Evolutionary conservation across 179 eudicot species (phyloP).

Genomic region (Beta macrorhiza): DNA sequence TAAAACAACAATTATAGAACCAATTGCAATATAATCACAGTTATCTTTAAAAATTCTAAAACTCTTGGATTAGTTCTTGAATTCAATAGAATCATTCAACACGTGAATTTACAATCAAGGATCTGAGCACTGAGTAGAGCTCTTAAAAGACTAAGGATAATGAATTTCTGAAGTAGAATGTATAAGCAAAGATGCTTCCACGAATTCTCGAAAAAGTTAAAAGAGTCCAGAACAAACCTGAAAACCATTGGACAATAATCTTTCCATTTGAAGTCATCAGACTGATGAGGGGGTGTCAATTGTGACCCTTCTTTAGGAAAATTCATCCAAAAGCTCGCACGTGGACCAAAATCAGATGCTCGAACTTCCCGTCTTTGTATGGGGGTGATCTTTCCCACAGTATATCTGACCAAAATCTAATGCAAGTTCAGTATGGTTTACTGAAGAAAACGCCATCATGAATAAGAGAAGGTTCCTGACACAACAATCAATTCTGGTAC

Average conservation of each 20-base stretch:
- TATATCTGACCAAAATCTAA: constrained; percentile 64
- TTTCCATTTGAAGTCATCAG: constrained; percentile 97
- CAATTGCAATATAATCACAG: neutral
- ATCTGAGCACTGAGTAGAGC: neutral
- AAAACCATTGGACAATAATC: constrained; percentile 99
- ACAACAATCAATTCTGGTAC: neutral
- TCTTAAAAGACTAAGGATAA: neutral
- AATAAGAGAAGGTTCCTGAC: neutral
- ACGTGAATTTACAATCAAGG: neutral
- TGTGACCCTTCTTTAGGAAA: constrained; percentile 97
- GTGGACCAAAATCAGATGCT: constrained; percentile 81
- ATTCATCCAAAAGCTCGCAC: constrained; percentile 98
- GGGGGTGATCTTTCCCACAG: constrained; percentile 98
- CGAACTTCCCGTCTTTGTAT: constrained; percentile 89
- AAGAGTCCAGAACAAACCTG: constrained; percentile 56
- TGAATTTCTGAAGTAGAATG: neutral
- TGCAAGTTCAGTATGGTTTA: constrained; percentile 36
- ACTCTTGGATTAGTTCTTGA: neutral
- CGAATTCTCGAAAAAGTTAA: neutral
- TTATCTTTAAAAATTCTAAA: neutral
- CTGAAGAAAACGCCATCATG: constrained; percentile 5
- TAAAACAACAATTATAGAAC: neutral
- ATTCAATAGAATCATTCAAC: neutral
- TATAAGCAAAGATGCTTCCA: constrained; percentile 1
- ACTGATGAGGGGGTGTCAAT: constrained; percentile 84